Percentiles rank a stretch among this genome's conserved stretches.
Evolutionary conservation across 2,329 filamentous ascomycete genomes (phyloP).

Genomic region (Metarhizium humberi): DNA sequence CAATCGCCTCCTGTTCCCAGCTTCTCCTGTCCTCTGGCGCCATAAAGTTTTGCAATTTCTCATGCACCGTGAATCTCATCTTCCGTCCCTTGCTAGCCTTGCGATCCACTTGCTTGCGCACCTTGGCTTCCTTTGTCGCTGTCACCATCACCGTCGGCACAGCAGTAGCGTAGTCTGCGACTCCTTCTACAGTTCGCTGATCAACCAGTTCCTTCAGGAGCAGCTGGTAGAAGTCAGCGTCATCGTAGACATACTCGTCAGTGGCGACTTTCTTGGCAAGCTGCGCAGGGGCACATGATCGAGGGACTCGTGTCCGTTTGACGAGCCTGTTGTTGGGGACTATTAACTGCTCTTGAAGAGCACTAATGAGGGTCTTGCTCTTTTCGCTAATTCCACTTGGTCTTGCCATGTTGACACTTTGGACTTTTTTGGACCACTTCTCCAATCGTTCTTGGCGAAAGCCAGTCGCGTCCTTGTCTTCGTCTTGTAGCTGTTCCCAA

Average conservation of each 20-base stretch:
- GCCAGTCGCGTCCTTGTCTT: constrained; percentile 50
- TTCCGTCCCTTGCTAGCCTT: constrained; percentile 94
- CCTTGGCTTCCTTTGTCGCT: constrained; percentile 66
- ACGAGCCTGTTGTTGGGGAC: constrained; percentile 54
- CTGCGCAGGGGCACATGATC: constrained; percentile 69
- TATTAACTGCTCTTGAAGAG: constrained; percentile 59
- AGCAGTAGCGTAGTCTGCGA: constrained; percentile 33
- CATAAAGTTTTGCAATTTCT: constrained; percentile 98
- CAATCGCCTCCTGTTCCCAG: constrained; percentile 76
- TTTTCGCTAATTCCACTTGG: constrained; percentile 17
- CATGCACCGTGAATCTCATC: constrained; percentile 87
- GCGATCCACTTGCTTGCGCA: constrained; percentile 77
- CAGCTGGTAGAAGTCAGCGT: constrained; percentile 89
- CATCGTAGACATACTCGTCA: constrained; percentile 69
- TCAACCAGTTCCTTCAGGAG: constrained; percentile 90
- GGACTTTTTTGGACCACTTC: constrained; percentile 76
- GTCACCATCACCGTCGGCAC: constrained; percentile 53
- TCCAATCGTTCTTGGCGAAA: constrained; percentile 67
- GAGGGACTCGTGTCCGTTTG: constrained; percentile 59
- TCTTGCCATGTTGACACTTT: constrained; percentile 34
- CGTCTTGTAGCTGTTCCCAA: constrained; percentile 60
- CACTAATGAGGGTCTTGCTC: constrained; percentile 45
- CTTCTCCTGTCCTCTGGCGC: constrained; percentile 71
- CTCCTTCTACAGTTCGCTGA: constrained; percentile 66
- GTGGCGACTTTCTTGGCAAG: constrained; percentile 46